A percentile compares a stretch with the other conserved stretches of the same genome.
Conservation (phyloP, 805 yeast species). For the Schwanniomyces polymorphus region DNA sequence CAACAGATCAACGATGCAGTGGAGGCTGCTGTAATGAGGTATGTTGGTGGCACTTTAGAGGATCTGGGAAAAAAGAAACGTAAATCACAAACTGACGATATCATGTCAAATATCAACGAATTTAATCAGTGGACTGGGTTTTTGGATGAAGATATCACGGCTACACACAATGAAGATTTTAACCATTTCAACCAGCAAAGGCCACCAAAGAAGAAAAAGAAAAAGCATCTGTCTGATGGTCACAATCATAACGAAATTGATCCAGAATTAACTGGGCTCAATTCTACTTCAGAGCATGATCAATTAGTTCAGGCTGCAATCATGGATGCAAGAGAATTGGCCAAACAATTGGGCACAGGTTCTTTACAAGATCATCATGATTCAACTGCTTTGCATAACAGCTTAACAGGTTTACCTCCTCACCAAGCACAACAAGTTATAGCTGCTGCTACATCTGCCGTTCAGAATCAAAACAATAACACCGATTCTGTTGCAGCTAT, state of each 20-base stretch:
- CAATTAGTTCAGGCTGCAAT: slow-evolving; percentile 71
- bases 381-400: slow-evolving; percentile 7
- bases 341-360: slow-evolving; percentile 37
- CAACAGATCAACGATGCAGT: slow-evolving; percentile 54
- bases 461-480: slow-evolving; percentile 14
- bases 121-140: slow-evolving; percentile 58
- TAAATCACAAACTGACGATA: slow-evolving; percentile 32
- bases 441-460: slow-evolving; percentile 25
- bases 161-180: slow-evolving; percentile 2
- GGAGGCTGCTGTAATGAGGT: slow-evolving; percentile 76
- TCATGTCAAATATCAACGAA: slow-evolving; percentile 45
- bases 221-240: slow-evolving; percentile 6
- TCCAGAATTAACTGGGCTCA: slow-evolving; percentile 38
- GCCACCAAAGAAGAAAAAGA: slow-evolving; percentile 9
- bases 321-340: slow-evolving; percentile 64
- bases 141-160: slow-evolving; percentile 38
- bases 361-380: slow-evolving; percentile 11
- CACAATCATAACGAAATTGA: slow-evolving; percentile 26
- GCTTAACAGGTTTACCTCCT: slow-evolving; percentile 15
- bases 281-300: slow-evolving; percentile 51
- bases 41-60: slow-evolving; percentile 65
- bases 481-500: slow-evolving; percentile 21
- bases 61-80: slow-evolving; percentile 27
- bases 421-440: slow-evolving; percentile 31
- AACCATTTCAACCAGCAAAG: slow-evolving; percentile 2